Conservation (phyloP, 2,329 filamentous ascomycete genomes). For the Pseudocercospora eumusae region DNA sequence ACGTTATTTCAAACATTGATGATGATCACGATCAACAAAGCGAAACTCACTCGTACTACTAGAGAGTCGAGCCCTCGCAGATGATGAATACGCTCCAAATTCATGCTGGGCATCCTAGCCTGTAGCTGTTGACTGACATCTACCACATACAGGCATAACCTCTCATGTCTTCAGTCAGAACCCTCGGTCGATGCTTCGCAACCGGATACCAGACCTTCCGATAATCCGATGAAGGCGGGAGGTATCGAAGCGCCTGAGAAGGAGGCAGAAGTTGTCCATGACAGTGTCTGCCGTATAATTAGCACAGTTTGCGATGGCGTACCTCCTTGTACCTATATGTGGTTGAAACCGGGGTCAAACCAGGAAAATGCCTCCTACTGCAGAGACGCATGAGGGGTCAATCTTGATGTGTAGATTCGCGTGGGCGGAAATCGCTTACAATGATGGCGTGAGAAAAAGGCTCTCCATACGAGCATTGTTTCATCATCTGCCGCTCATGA, state of each 20-base stretch:
- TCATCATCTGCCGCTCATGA: background rate
- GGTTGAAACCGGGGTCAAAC: background rate
- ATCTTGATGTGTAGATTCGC: too few relatives aligned
- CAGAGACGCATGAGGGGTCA: background rate
- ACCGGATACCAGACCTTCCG: too few relatives aligned
- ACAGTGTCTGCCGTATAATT: background rate
- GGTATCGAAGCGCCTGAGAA: too few relatives aligned
- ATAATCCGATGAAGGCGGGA: too few relatives aligned
- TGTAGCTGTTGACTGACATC: background rate
- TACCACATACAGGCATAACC: background rate
- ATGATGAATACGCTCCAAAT: background rate
- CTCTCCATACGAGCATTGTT: background rate
- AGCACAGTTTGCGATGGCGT: background rate
- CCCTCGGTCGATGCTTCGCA: too few relatives aligned
- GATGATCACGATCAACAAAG: slow-evolving; percentile 1
- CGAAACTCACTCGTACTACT: background rate
- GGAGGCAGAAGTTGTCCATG: too few relatives aligned
- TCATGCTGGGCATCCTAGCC: background rate
- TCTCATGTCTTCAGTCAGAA: background rate
- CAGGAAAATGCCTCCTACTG: background rate
- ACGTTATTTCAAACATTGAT: background rate
- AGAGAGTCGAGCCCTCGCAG: background rate
- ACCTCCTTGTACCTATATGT: background rate
- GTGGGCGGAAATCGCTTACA: background rate
- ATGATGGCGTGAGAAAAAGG: background rate